A percentile compares a stretch with the other conserved stretches of the same genome.
phyloP scores from a whole-genome alignment of 2,329 filamentous ascomycete genomes.

The Pyrenophora tritici-repentis region DNA sequence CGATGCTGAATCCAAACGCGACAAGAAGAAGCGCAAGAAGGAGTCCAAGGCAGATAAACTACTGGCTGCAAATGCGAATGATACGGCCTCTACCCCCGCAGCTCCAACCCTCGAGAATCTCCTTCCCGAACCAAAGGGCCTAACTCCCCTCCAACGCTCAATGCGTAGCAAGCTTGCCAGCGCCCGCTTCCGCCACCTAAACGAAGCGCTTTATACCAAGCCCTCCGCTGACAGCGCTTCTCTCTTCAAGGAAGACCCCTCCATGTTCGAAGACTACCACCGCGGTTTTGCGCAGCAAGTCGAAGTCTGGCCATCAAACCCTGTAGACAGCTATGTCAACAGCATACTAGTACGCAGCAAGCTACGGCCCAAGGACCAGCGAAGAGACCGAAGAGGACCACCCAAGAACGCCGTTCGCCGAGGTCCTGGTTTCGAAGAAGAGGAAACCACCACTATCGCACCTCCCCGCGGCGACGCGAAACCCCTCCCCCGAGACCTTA shows the following conservation, averaged over 20 bases:
- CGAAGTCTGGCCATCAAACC: slow-evolving; percentile 94
- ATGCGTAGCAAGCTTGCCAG: slow-evolving; percentile 96
- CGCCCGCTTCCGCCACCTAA: slow-evolving; percentile 94
- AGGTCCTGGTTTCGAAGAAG: slow-evolving; percentile 13
- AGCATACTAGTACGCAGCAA: slow-evolving; percentile 72
- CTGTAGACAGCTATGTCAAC: slow-evolving; percentile 82
- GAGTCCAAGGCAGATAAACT: slow-evolving; percentile 14
- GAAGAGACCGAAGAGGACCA: slow-evolving; percentile 49
- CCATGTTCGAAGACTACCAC: slow-evolving; percentile 96
- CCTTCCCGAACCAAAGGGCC: slow-evolving; percentile 57
- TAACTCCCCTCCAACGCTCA: slow-evolving; percentile 89
- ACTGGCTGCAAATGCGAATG: slow-evolving; percentile 11
- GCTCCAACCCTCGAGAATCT: slow-evolving; percentile 26
- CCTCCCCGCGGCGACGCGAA: slow-evolving; percentile 31
- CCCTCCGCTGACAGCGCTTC: slow-evolving; percentile 81
- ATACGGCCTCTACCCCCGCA: slow-evolving; percentile 5
- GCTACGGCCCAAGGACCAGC: slow-evolving; percentile 47
- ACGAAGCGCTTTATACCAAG: slow-evolving; percentile 93
- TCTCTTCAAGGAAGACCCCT: slow-evolving; percentile 82
- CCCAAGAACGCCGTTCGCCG: slow-evolving; percentile 33
- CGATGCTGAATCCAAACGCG: slow-evolving; percentile 34
- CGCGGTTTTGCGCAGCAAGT: slow-evolving; percentile 95
- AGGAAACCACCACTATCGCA: slow-evolving; percentile 12
- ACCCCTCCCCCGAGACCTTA: slow-evolving; percentile 73
- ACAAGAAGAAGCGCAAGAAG: slow-evolving; percentile 21